phyloP scores from a whole-genome alignment of 2,329 filamentous ascomycete species.

The Aotearoamyces nothofagi region DNA sequence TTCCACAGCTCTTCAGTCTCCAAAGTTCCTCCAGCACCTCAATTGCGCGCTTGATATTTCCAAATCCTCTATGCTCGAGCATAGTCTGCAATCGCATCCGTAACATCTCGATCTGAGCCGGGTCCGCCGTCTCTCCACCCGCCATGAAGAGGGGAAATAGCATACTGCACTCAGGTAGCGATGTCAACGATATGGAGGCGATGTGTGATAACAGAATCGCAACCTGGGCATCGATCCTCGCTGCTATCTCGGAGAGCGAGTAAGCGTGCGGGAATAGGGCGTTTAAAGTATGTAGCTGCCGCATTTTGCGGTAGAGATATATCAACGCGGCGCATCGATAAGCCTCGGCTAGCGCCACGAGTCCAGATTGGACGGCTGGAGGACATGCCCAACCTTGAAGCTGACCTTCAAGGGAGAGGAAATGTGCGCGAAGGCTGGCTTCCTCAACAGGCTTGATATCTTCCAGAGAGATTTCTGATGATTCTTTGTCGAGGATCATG shows the following conservation, averaged over 20 bases:
- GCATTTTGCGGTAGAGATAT: conserved; percentile 4
- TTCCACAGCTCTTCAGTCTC: conserved; percentile 2
- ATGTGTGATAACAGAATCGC: conserved; percentile 1
- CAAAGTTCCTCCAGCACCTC: conserved; percentile 6
- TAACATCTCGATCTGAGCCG: conserved; percentile 2
- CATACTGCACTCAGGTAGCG: conserved; percentile 3
- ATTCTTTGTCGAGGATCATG: too few relatives aligned
- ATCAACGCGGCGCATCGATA: conserved; percentile 5
- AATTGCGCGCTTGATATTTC: conserved; percentile 2
- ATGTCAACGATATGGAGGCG: conserved; percentile 1
- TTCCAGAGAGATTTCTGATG: conserved; percentile 1
- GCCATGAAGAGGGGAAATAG: conserved; percentile 6
- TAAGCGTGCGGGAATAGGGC: conserved; percentile 1
- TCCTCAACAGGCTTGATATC: background rate
- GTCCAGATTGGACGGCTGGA: conserved; percentile 1
- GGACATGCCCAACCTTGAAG: conserved; percentile 4
- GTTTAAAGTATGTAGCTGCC: conserved; percentile 1
- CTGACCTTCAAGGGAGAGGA: conserved; percentile 1
- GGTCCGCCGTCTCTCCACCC: conserved; percentile 4
- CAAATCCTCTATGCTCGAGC: conserved; percentile 2
- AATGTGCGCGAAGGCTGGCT: background rate
- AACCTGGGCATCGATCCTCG: background rate
- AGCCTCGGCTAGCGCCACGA: conserved; percentile 4
- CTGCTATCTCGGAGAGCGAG: background rate
- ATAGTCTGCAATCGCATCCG: conserved; percentile 1